Evolutionary conservation across 108 stramenopile species (phyloP).

Genomic region (Epipyxis sp.): DNA sequence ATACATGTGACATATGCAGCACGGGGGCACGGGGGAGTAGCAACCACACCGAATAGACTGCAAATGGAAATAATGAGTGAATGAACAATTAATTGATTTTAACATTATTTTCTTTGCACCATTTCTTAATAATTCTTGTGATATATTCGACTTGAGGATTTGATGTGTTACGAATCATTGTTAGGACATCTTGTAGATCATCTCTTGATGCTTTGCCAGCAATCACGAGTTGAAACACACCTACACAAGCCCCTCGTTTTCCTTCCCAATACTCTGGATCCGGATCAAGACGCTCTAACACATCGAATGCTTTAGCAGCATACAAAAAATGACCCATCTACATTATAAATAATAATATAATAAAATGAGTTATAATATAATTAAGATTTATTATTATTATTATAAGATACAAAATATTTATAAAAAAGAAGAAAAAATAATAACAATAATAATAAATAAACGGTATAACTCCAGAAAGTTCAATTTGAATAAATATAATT

Average conservation of each 20-base stretch:
- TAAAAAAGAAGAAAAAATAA: no score
- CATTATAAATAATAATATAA: no score
- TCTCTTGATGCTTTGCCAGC: constrained; percentile 61
- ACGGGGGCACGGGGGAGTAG: no score
- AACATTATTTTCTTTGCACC: constrained; percentile 57
- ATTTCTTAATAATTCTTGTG: constrained; percentile 65
- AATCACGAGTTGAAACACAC: constrained; percentile 69
- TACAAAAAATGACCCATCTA: constrained; percentile 64
- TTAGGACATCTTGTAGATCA: constrained; percentile 61
- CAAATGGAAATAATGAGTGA: no score
- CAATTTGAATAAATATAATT: no score
- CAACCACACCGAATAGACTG: no score
- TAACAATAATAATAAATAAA: no score
- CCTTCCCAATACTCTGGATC: constrained; percentile 80
- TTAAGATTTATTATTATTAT: no score
- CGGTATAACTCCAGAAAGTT: no score
- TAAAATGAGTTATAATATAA: no score
- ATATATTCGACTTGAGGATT: constrained; percentile 71
- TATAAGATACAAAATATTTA: no score
- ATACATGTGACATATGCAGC: no score
- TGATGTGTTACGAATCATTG: constrained; percentile 62
- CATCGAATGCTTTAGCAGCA: constrained; percentile 68
- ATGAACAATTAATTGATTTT: constrained; percentile 49
- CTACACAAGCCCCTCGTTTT: constrained; percentile 70
- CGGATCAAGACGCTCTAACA: constrained; percentile 65